phyloP scores from a whole-genome alignment of 148 eudicot species.

The Nepenthes mirabilis region DNA sequence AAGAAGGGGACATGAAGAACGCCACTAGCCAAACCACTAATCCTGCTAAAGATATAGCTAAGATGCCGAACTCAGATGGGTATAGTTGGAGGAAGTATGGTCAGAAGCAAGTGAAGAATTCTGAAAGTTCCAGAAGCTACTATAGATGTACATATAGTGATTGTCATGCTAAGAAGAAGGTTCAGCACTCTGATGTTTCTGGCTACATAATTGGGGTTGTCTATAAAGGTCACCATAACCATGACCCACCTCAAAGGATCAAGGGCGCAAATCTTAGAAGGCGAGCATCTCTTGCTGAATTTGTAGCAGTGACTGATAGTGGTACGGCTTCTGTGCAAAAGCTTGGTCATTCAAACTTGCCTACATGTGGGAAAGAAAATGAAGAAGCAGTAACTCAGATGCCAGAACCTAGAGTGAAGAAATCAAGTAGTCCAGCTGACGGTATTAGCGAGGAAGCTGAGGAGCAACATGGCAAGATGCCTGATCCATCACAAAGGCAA shows the following conservation, averaged over 20 bases:
- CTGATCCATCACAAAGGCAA: slow-evolving; percentile 16
- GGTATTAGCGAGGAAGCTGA: slow-evolving; percentile 5
- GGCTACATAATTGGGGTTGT: slow-evolving; percentile 33
- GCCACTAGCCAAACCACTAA: slow-evolving; percentile 9
- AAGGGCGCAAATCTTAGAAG: slow-evolving; percentile 27
- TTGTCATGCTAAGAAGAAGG: slow-evolving; percentile 67
- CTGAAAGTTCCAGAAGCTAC: slow-evolving; percentile 75
- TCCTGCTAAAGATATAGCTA: slow-evolving; percentile 11
- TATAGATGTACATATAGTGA: slow-evolving; percentile 52
- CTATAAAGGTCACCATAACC: slow-evolving; percentile 63
- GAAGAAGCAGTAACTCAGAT: slow-evolving; percentile 7
- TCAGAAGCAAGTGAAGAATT: slow-evolving; percentile 80
- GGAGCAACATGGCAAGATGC: slow-evolving; percentile 5
- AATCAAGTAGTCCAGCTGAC: slow-evolving; percentile 8
- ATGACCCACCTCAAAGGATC: slow-evolving; percentile 49
- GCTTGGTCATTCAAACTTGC: slow-evolving; percentile 7
- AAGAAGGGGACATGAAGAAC: slow-evolving; percentile 13
- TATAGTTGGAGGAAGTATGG: slow-evolving; percentile 87
- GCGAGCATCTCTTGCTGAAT: slow-evolving; percentile 14
- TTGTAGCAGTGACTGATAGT: slow-evolving; percentile 2
- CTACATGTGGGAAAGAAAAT: slow-evolving; percentile 18
- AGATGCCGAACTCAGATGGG: slow-evolving; percentile 40
- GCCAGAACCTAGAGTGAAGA: slow-evolving; percentile 11
- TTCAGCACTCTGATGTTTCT: slow-evolving; percentile 47
- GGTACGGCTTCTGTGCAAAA: slow-evolving; percentile 10